These are phyloP conservation scores for Termitomyces sp. DNA, from an alignment of 1,284 basidiomycete genomes.

Conservation along the genomic window DNA sequence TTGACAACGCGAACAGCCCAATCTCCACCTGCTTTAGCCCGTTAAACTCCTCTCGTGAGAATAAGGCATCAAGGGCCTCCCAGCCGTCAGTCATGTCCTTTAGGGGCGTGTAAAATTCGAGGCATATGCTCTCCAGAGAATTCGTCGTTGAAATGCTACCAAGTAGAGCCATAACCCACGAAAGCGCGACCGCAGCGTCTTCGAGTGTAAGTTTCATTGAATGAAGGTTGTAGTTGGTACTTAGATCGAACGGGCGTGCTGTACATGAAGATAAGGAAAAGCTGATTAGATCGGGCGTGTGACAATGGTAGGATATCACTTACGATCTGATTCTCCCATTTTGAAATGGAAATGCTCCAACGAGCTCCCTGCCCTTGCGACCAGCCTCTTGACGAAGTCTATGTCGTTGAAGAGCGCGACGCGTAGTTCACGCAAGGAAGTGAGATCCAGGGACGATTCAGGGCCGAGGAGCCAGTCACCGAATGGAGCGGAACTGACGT, in stretches of 20 bases:
- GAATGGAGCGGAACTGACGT: slow-evolving; percentile 29
- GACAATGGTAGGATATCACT: slow-evolving; percentile 10
- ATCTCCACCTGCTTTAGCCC: slow-evolving; percentile 29
- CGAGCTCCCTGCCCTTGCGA: slow-evolving; percentile 28
- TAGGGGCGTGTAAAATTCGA: slow-evolving; percentile 36
- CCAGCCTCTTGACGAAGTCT: slow-evolving; percentile 28
- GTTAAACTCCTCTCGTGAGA: slow-evolving; percentile 24
- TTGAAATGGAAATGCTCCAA: slow-evolving; percentile 38
- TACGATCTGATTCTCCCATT: slow-evolving; percentile 35
- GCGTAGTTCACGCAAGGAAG: slow-evolving; percentile 32
- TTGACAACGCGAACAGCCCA: slow-evolving; percentile 32
- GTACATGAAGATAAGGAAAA: slow-evolving; percentile 1
- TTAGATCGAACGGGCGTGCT: slow-evolving; percentile 33
- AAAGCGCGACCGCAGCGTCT: slow-evolving; percentile 28
- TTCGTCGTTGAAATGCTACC: slow-evolving; percentile 21
- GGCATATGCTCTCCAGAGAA: slow-evolving; percentile 25
- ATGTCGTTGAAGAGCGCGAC: slow-evolving; percentile 34
- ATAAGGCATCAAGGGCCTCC: slow-evolving; percentile 26
- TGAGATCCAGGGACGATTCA: slow-evolving; percentile 28
- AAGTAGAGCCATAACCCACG: slow-evolving; percentile 31
- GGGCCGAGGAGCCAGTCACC: slow-evolving; percentile 32
- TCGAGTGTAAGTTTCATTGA: slow-evolving; percentile 37
- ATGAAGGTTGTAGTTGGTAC: slow-evolving; percentile 28
- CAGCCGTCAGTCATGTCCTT: slow-evolving; percentile 28
- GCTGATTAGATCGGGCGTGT: slow-evolving; percentile 8